phyloP scores from a whole-genome alignment of 202 grass and related monocot genomes.

The Schoenoplectus triqueter region DNA sequence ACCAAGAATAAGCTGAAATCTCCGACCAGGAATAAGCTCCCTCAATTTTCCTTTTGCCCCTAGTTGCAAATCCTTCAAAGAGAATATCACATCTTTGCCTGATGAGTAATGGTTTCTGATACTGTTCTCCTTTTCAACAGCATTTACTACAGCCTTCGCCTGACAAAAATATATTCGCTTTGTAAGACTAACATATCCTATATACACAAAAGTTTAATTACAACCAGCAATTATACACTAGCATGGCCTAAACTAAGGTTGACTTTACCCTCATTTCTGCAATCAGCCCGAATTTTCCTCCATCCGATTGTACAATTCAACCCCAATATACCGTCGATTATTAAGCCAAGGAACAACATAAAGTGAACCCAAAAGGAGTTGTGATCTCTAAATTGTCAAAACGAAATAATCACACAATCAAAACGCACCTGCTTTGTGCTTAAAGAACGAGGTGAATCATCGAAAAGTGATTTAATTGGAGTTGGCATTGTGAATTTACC shows the following conservation, averaged over 20 bases:
- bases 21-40: conserved; percentile 68
- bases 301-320: not conserved
- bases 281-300: conserved; percentile 5
- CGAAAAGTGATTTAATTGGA: conserved; percentile 54
- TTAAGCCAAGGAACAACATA: conserved; percentile 6
- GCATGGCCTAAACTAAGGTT: not conserved
- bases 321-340: not conserved
- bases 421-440: conserved; percentile 68
- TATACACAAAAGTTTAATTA: not conserved
- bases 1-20: conserved; percentile 80
- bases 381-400: not conserved
- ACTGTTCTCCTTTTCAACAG: conserved; percentile 69
- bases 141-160: conserved; percentile 65
- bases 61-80: conserved; percentile 83
- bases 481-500: conserved; percentile 50
- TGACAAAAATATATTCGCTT: conserved; percentile 39
- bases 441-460: conserved; percentile 53
- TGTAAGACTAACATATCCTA: conserved; percentile 1
- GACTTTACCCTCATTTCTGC: conserved; percentile 15
- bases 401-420: conserved; percentile 14
- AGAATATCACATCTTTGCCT: conserved; percentile 61
- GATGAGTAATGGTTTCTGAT: conserved; percentile 62
- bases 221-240: not conserved
- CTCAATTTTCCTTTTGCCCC: conserved; percentile 78
- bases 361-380: not conserved